A percentile compares a stretch with the other conserved stretches of the same genome.
These are phyloP conservation scores for Penicillium occitanis DNA, from an alignment of 2,329 filamentous ascomycete species.

Conservation along the genomic window DNA sequence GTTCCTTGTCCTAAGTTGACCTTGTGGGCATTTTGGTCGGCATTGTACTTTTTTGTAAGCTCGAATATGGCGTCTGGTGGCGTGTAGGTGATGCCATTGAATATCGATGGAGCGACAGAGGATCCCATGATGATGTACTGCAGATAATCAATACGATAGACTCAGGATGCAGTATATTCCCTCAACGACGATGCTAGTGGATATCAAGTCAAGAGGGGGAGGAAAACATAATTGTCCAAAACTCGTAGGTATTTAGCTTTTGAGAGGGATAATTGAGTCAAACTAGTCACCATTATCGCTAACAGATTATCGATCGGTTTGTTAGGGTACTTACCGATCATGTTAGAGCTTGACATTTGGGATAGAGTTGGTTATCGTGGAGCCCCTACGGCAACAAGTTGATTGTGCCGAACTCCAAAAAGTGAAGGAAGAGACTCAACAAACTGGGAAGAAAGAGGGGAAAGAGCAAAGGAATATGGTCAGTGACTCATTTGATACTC, in stretches of 20 bases:
- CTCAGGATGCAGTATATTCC: neutral
- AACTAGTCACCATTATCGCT: neutral
- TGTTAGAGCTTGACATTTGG: neutral
- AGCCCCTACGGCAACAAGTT: neutral
- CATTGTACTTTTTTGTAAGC: conserved; percentile 56
- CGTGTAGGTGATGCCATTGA: neutral
- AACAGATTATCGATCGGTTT: neutral
- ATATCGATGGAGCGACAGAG: neutral
- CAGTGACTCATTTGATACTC: neutral
- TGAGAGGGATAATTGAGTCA: neutral
- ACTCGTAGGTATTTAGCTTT: neutral
- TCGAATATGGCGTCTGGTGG: conserved; percentile 19
- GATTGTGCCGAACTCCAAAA: neutral
- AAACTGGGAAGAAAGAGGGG: neutral
- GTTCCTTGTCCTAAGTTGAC: conserved; percentile 91
- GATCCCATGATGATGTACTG: neutral
- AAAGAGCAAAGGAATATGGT: neutral
- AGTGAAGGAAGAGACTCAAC: neutral
- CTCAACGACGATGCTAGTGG: neutral
- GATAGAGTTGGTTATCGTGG: neutral
- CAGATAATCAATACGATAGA: neutral
- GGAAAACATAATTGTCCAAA: neutral
- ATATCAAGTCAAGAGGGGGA: neutral
- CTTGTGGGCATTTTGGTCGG: conserved; percentile 70
- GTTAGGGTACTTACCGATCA: neutral